Evolutionary conservation across 805 yeast genomes (phyloP), one percentile per base, ranked within the genome.

Genomic region (Maudiozyma barnettii): DNA sequence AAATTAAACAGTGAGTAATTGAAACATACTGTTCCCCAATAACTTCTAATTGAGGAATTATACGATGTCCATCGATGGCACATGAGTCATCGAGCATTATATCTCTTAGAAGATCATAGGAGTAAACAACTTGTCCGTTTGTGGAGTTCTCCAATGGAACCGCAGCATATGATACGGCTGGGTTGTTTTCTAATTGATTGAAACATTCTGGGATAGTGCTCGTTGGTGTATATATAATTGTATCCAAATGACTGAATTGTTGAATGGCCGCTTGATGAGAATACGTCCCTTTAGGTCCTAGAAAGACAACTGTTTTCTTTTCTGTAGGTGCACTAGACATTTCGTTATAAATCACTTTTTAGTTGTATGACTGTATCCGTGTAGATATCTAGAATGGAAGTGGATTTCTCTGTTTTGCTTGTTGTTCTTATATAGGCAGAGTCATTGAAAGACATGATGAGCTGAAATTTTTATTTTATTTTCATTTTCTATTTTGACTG

Each of bases 81-180:
- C 37, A 41, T 18, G 40, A 37, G 20, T 23, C 44, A 35, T 49
- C 26, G 16, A 57, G 48, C 64, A 65, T 60, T 77, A 81, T 77
- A 58, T 84, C 89, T 52, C 95, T 69, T 29, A 91, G 69, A 13
- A 89, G 68, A 59, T 89, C 96, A 61, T 86, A 82, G 0, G 96
- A 86, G 59, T 82, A 77, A 1, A 82, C 84, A 6, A 93, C 99
- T 54, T 84, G 90, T 0, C 99, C 99, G 64, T 91, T 93, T 1
- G 97, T 84, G 3, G 97, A 89, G 67, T 91, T 91, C 58, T 91
- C 97, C 55, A 87, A 77, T 1, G 99, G 99, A 2, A 93, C 84
- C 10, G 89, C 83, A 0, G 91, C 81, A 58, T 70, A 81, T 45
- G 80, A 81, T n/a, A 79, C 80, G 3, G 57, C 54, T 18, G 66